Base-by-base conservation (phyloP, 257 asterid species). In the Oldenlandia corymbosa region DNA sequence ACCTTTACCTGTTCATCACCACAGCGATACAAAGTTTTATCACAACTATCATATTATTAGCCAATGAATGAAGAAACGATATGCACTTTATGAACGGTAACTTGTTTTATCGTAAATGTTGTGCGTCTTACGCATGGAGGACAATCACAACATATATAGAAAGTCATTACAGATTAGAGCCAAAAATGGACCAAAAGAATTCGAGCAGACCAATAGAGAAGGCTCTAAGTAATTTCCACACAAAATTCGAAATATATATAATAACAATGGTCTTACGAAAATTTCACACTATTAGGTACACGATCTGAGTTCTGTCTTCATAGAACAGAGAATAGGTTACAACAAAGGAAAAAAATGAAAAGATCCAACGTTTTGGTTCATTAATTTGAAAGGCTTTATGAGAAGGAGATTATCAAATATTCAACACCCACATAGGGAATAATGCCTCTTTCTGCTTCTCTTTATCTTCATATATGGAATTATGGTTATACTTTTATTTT, bases 251-350 rank as follows among this genome's bases (percentile, higher is more conserved):
- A 53, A 13, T 26, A 53, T 26, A n/a, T 27, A 54, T n/a, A 54
- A 16, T 11, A 47, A 47, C 6, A 17, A 46, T 20, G 6, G 62
- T 51, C 51, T 50, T 65, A 53, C 26, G 69, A 46, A 52, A 56
- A 42, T 16, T 56, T 34, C 64, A 56, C 48, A 34, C 65, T 58
- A 57, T 14, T 57, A 57, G 10, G 20, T 57, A 67, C 71, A 67
- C 71, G 55, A 27, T 12, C 21, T 45, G 31, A 1, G 18, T 34
- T 45, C 39, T 34, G 39, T 57, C 28, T 39, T 85, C 85, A 85
- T 54, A 12, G 17, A 50, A 7, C 24, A 54, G 41, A 2, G 39
- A 21, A 54, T 39, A 5, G 59, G 39, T 28, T 54, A 54, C 60
- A 54, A n/a, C n/a, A n/a, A n/a, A n/a, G n/a, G 16, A 53, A 20